phyloP scores from a whole-genome alignment of 2,329 filamentous ascomycete genomes.

The Nothopassalora personata region DNA sequence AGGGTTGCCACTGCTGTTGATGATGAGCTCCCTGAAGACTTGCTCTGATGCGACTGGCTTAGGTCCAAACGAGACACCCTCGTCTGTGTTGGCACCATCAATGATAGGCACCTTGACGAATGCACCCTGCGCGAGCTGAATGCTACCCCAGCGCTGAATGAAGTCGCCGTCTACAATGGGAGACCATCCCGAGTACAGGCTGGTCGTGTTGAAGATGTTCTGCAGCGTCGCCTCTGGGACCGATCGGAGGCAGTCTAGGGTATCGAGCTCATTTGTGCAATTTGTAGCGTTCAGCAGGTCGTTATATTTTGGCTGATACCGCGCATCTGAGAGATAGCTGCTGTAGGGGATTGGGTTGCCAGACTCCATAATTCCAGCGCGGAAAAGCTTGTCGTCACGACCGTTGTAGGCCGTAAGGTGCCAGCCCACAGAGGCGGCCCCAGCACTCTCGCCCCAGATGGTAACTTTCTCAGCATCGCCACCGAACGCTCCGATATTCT shows the following conservation, averaged over 20 bases:
- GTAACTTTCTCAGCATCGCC: constrained; percentile 59
- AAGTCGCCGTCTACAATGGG: constrained; percentile 54
- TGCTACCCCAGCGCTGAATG: constrained; percentile 47
- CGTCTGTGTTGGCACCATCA: constrained; percentile 60
- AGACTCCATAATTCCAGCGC: constrained; percentile 44
- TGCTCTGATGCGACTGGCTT: constrained; percentile 51
- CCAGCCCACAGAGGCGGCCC: constrained; percentile 41
- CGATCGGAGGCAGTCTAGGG: constrained; percentile 60
- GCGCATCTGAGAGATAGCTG: constrained; percentile 14
- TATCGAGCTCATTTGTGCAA: constrained; percentile 54
- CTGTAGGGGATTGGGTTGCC: constrained; percentile 28
- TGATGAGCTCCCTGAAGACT: constrained; percentile 46
- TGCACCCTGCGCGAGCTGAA: constrained; percentile 52
- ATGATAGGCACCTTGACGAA: constrained; percentile 53
- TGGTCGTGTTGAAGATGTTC: constrained; percentile 26
- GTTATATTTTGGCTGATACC: constrained; percentile 57
- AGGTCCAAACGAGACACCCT: constrained; percentile 55
- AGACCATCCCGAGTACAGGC: constrained; percentile 33
- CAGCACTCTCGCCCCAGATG: constrained; percentile 38
- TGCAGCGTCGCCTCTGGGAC: constrained; percentile 29
- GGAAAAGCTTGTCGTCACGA: constrained; percentile 45
- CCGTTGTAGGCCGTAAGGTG: constrained; percentile 45
- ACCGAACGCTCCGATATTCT: constrained; percentile 57
- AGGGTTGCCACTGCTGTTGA: constrained; percentile 21
- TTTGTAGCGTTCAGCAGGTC: constrained; percentile 54